These are phyloP conservation scores for Ganoderma boninense DNA, from an alignment of 1,284 basidiomycete species.

Conservation along the genomic window DNA sequence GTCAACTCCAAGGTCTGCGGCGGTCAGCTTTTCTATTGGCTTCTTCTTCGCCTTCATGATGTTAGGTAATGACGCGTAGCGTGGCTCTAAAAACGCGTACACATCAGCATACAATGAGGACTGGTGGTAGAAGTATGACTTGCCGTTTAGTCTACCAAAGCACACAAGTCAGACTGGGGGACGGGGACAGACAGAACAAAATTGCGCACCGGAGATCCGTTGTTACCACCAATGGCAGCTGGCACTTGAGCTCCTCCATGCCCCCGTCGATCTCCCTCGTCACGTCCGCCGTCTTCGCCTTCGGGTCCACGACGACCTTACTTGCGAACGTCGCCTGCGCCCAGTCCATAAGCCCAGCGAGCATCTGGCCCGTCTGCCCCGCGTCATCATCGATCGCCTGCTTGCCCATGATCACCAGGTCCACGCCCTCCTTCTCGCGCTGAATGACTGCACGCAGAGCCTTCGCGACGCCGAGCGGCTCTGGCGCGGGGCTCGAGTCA, in stretches of 20 bases:
- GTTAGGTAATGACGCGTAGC: conserved; percentile 94
- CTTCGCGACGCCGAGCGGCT: conserved; percentile 90
- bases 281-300: conserved; percentile 75
- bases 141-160: conserved; percentile 63
- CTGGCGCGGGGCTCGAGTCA: conserved; percentile 76
- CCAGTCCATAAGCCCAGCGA: conserved; percentile 94
- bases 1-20: conserved; percentile 87
- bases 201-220: conserved; percentile 87
- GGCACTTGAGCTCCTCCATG: conserved; percentile 83
- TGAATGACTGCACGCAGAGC: conserved; percentile 83
- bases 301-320: conserved; percentile 83
- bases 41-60: conserved; percentile 99
- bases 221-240: conserved; percentile 89
- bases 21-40: conserved; percentile 86
- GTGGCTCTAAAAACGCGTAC: conserved; percentile 69
- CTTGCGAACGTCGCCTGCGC: conserved; percentile 96
- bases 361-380: conserved; percentile 98
- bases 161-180: neutral
- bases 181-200: neutral
- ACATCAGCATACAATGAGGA: neutral
- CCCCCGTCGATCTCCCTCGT: conserved; percentile 97
- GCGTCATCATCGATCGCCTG: conserved; percentile 98
- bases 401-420: conserved; percentile 97
- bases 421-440: conserved; percentile 73
- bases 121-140: conserved; percentile 14